Evolutionary conservation across 2,329 filamentous ascomycete species (phyloP).

Genomic region (Aspergillus sclerotialis): DNA sequence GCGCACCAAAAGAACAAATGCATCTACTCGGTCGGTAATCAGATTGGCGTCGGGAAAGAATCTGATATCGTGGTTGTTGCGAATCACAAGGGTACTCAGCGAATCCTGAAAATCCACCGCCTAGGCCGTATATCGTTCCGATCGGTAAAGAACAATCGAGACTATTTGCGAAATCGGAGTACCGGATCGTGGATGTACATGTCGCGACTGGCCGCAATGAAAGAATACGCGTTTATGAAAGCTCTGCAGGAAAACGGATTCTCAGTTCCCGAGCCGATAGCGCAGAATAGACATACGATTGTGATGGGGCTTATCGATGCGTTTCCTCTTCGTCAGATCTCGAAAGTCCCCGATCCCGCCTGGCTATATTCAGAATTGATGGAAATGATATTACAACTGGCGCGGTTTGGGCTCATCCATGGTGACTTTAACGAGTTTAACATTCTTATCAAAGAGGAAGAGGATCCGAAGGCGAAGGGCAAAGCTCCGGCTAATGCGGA

Average conservation of each 20-base stretch:
- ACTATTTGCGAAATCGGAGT: conserved; percentile 78
- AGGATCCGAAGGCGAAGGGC: conserved; percentile 25
- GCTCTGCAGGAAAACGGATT: conserved; percentile 78
- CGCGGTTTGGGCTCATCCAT: conserved; percentile 83
- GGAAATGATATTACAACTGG: conserved; percentile 73
- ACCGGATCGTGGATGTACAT: conserved; percentile 98
- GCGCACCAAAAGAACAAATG: conserved; percentile 71
- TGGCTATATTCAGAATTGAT: conserved; percentile 89
- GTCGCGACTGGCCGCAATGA: conserved; percentile 82
- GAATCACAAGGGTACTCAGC: conserved; percentile 66
- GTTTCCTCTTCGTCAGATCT: conserved; percentile 83
- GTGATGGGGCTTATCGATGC: conserved; percentile 93
- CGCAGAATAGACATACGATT: conserved; percentile 89
- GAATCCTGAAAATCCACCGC: conserved; percentile 90
- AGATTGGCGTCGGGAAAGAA: conserved; percentile 95
- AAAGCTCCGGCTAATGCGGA: conserved; percentile 27
- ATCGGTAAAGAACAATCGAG: conserved; percentile 89
- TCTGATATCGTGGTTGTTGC: conserved; percentile 95
- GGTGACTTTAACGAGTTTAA: conserved; percentile 99
- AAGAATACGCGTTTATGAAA: conserved; percentile 92
- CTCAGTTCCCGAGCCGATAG: conserved; percentile 78
- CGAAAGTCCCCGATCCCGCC: conserved; percentile 73
- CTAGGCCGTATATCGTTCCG: conserved; percentile 94
- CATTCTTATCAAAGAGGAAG: conserved; percentile 78
- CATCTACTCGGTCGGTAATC: conserved; percentile 87